A percentile compares a stretch with the other conserved stretches of the same genome.
Conservation (phyloP, 257 asterid genomes). For the Anisodus tanguticus region DNA sequence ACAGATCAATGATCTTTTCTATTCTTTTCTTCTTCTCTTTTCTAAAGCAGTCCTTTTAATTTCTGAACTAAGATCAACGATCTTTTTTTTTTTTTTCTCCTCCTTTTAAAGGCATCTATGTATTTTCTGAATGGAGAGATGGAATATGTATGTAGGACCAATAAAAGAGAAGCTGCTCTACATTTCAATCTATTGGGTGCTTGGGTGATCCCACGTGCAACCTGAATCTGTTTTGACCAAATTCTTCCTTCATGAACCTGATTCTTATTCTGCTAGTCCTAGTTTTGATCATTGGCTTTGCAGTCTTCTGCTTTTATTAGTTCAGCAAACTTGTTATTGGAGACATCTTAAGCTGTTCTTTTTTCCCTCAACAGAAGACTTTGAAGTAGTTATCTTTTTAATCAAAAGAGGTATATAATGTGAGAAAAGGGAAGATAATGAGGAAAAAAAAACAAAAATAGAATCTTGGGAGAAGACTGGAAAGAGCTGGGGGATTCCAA, state of each 20-base stretch:
- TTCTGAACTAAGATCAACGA: not conserved
- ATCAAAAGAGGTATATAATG: not conserved
- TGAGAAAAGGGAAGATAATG: not conserved
- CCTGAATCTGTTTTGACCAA: not conserved
- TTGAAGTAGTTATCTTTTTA: not conserved
- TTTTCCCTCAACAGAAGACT: not conserved
- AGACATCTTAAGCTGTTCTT: not conserved
- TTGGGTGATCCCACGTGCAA: not conserved
- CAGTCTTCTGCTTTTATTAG: not conserved
- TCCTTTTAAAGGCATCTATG: not conserved
- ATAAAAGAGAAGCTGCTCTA: not conserved
- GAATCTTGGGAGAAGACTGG: not conserved
- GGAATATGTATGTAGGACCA: not conserved
- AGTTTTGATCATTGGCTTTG: not conserved
- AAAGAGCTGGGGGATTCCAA: not conserved
- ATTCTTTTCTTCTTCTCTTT: not conserved
- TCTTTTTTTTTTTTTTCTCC: not conserved
- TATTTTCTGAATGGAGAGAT: not conserved
- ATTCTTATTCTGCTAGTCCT: constrained; percentile 3
- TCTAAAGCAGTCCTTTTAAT: not conserved
- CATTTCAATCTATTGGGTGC: not conserved
- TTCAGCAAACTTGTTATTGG: not conserved
- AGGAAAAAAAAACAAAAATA: not conserved
- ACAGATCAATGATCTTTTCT: not conserved
- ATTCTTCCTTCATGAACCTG: not conserved